These are phyloP conservation scores for Geotrichum histeridarum DNA, from an alignment of 1,139 yeast species.

Conservation along the genomic window DNA sequence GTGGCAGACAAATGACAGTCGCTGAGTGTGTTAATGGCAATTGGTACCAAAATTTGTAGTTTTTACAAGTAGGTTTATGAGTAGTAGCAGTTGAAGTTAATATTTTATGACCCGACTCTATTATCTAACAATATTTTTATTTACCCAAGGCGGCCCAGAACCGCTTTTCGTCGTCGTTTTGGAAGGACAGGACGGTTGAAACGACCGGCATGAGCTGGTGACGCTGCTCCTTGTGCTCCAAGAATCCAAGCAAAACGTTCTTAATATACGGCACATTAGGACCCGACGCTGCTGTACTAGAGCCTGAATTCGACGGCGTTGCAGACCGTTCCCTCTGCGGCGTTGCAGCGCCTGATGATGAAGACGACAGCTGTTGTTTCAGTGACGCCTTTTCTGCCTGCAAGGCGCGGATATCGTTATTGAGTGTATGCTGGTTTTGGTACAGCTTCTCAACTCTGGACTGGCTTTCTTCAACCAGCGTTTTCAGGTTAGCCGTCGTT, in stretches of 20 bases:
- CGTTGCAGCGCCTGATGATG: not conserved
- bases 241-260: slow-evolving; percentile 80
- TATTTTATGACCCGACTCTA: no score
- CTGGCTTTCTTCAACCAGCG: slow-evolving; percentile 18
- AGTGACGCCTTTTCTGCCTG: slow-evolving; percentile 10
- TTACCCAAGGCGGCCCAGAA: slow-evolving; percentile 52
- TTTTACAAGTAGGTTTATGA: not conserved
- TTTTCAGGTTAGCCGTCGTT: slow-evolving; percentile 13
- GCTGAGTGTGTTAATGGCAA: slow-evolving; percentile 76
- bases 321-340: slow-evolving; percentile 6
- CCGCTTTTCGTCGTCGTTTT: slow-evolving; percentile 65
- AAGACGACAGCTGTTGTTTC: not conserved
- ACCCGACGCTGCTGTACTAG: slow-evolving; percentile 1
- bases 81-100: no score
- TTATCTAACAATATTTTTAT: not conserved
- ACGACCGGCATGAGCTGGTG: slow-evolving; percentile 79
- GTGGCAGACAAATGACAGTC: slow-evolving; percentile 63
- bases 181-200: slow-evolving; percentile 64
- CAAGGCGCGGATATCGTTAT: slow-evolving; percentile 14
- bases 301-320: slow-evolving; percentile 3
- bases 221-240: slow-evolving; percentile 87
- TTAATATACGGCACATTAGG: slow-evolving; percentile 70
- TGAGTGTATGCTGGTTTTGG: slow-evolving; percentile 20
- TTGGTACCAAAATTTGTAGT: slow-evolving; percentile 31
- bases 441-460: slow-evolving; percentile 17